These are phyloP conservation scores for Cytospora chrysosperma DNA, from an alignment of 2,329 filamentous ascomycete species.

Conservation along the genomic window DNA sequence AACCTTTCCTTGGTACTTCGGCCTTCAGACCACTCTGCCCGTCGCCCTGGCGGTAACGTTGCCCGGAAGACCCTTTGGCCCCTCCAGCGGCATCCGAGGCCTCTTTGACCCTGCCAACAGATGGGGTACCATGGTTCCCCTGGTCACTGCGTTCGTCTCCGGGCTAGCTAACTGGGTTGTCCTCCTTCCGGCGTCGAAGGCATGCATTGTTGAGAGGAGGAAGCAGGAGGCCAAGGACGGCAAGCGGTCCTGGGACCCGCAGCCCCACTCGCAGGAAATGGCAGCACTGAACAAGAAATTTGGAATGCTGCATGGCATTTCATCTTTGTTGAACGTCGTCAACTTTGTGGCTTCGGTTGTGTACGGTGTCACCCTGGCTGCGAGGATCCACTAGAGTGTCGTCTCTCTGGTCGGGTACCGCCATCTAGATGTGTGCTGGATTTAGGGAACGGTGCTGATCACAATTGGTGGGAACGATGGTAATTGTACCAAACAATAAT, in stretches of 20 bases:
- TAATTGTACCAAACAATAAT: background rate
- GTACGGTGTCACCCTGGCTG: constrained; percentile 76
- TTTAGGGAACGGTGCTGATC: background rate
- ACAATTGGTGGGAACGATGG: background rate
- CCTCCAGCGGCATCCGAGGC: constrained; percentile 50
- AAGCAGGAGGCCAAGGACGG: constrained; percentile 86
- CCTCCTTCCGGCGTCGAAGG: constrained; percentile 72
- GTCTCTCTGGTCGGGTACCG: background rate
- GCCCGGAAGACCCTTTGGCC: constrained; percentile 56
- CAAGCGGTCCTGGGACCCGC: constrained; percentile 78
- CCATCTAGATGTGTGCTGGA: background rate
- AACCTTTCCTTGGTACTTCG: constrained; percentile 87
- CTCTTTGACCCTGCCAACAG: constrained; percentile 61
- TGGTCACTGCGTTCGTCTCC: constrained; percentile 68
- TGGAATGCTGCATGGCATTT: constrained; percentile 75
- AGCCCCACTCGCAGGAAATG: constrained; percentile 86
- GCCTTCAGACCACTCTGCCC: constrained; percentile 75
- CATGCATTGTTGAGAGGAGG: constrained; percentile 72
- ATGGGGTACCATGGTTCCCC: constrained; percentile 64
- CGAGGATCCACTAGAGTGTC: constrained; percentile 50
- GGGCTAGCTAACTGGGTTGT: constrained; percentile 69
- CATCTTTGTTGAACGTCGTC: constrained; percentile 73
- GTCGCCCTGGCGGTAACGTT: constrained; percentile 75
- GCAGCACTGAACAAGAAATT: constrained; percentile 75
- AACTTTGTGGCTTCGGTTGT: constrained; percentile 67